These are phyloP conservation scores for Microcera coccophila DNA, from an alignment of 2,329 filamentous ascomycete species.

Conservation along the genomic window DNA sequence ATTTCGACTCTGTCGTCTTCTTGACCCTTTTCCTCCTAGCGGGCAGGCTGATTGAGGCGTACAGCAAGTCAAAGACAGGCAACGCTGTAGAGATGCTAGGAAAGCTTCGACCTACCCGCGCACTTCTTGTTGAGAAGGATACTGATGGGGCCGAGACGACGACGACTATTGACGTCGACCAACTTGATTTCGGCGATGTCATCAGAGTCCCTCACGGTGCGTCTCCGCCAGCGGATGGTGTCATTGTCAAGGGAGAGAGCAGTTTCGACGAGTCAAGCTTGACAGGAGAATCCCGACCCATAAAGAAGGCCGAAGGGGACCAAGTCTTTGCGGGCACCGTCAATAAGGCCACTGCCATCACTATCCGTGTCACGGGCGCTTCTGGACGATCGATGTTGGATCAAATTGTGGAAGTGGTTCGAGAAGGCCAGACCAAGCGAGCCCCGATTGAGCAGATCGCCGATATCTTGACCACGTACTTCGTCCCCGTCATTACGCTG, in stretches of 20 bases:
- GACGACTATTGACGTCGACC: conserved; percentile 55
- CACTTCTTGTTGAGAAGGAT: conserved; percentile 59
- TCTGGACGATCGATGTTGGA: conserved; percentile 73
- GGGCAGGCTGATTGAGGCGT: conserved; percentile 75
- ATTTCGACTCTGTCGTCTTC: conserved; percentile 93
- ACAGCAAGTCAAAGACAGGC: conserved; percentile 86
- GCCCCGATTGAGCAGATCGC: conserved; percentile 74
- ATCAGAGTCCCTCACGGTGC: conserved; percentile 74
- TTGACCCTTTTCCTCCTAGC: conserved; percentile 80
- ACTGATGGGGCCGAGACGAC: conserved; percentile 32
- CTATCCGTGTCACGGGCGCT: conserved; percentile 60
- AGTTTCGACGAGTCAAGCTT: conserved; percentile 87
- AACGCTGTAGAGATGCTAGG: conserved; percentile 78
- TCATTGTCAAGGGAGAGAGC: conserved; percentile 58
- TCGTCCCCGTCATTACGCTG: conserved; percentile 68
- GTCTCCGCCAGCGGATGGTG: conserved; percentile 81
- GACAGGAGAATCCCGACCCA: conserved; percentile 70
- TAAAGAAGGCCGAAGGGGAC: conserved; percentile 61
- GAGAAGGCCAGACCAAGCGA: conserved; percentile 71
- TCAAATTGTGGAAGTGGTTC: conserved; percentile 71
- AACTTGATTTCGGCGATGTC: conserved; percentile 69
- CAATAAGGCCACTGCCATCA: conserved; percentile 63
- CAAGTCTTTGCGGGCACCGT: conserved; percentile 69
- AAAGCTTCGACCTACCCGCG: conserved; percentile 72
- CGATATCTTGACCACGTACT: conserved; percentile 69